Percentiles rank a stretch among this genome's conserved stretches.
These are phyloP conservation scores for Ilex asprella DNA, from an alignment of 257 asterid species.

Conservation along the genomic window DNA sequence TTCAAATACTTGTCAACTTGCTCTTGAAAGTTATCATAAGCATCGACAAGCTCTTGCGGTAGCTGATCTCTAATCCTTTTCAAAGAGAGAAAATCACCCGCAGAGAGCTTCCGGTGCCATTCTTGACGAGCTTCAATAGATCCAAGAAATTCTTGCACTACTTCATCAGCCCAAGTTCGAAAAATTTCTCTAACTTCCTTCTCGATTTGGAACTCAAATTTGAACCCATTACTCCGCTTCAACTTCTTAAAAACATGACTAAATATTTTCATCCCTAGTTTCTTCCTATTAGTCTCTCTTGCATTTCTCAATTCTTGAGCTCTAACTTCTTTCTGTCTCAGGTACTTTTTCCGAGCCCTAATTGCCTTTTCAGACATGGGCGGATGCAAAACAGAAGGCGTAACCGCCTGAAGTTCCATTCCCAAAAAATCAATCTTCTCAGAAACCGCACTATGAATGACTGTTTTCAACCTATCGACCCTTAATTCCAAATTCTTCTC, in stretches of 20 bases:
- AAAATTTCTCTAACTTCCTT: conserved; percentile 55
- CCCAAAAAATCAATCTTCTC: conserved; percentile 86
- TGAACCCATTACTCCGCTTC: conserved; percentile 49
- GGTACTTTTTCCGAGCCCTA: conserved; percentile 79
- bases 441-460: conserved; percentile 74
- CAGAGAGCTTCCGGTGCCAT: conserved; percentile 68
- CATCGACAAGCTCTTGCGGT: conserved; percentile 65
- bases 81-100: conserved; percentile 76
- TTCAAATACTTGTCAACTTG: conserved; percentile 70
- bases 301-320: conserved; percentile 70
- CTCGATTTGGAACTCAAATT: conserved; percentile 50
- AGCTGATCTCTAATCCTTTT: conserved; percentile 64
- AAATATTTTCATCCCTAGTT: conserved; percentile 66
- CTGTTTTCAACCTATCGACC: conserved; percentile 51
- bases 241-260: conserved; percentile 54
- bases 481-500: conserved; percentile 47
- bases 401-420: conserved; percentile 93
- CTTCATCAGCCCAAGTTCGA: conserved; percentile 75
- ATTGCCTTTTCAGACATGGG: conserved; percentile 75
- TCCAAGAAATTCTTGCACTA: conserved; percentile 43
- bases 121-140: conserved; percentile 72
- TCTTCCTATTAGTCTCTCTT: conserved; percentile 73
- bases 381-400: conserved; percentile 70
- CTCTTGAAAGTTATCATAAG: conserved; percentile 65
- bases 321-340: conserved; percentile 73